These are phyloP conservation scores for Calycina herbarum DNA, from an alignment of 2,329 filamentous ascomycete species.

Conservation along the genomic window DNA sequence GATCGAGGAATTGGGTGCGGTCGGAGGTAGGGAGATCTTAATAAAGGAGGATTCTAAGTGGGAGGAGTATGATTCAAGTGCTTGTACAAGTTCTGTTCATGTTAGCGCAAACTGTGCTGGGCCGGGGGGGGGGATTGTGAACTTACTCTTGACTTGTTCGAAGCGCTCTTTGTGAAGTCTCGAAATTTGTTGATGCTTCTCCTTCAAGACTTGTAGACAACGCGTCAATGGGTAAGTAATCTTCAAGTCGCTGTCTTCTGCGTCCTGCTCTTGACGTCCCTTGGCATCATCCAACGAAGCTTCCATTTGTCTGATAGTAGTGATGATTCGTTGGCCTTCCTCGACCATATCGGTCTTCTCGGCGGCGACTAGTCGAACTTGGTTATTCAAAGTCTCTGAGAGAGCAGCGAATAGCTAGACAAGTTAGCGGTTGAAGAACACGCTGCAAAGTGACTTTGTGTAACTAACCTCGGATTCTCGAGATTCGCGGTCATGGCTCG, in stretches of 20 bases:
- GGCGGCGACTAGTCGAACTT: slow-evolving; percentile 77
- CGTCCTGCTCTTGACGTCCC: slow-evolving; percentile 60
- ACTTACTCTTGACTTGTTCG: slow-evolving; percentile 89
- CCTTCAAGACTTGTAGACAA: slow-evolving; percentile 78
- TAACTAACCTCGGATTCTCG: slow-evolving; percentile 80
- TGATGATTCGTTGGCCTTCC: slow-evolving; percentile 82
- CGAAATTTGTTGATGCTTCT: slow-evolving; percentile 79
- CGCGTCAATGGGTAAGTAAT: slow-evolving; percentile 81
- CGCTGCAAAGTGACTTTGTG: slow-evolving; percentile 18
- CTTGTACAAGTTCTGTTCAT: slow-evolving; percentile 80
- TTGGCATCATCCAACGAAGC: slow-evolving; percentile 78
- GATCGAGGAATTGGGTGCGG: slow-evolving; percentile 71
- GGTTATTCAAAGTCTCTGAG: slow-evolving; percentile 87
- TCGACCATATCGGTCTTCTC: slow-evolving; percentile 93
- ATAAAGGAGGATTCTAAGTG: slow-evolving; percentile 91
- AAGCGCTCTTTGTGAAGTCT: slow-evolving; percentile 87
- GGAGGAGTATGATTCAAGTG: slow-evolving; percentile 92
- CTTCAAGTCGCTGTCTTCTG: slow-evolving; percentile 67
- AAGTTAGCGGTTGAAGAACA: slow-evolving; percentile 29
- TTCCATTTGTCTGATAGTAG: slow-evolving; percentile 90
- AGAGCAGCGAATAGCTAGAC: slow-evolving; percentile 82
- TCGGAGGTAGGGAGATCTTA: slow-evolving; percentile 80
- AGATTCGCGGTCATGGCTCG: slow-evolving; percentile 84
- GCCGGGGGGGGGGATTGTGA: not conserved
- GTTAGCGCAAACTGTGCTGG: slow-evolving; percentile 20